A percentile compares a stretch with the other conserved stretches of the same genome.
Evolutionary conservation across 495 filamentous ascomycete species (phyloP).

Genomic region (Daldinia concentrica): DNA sequence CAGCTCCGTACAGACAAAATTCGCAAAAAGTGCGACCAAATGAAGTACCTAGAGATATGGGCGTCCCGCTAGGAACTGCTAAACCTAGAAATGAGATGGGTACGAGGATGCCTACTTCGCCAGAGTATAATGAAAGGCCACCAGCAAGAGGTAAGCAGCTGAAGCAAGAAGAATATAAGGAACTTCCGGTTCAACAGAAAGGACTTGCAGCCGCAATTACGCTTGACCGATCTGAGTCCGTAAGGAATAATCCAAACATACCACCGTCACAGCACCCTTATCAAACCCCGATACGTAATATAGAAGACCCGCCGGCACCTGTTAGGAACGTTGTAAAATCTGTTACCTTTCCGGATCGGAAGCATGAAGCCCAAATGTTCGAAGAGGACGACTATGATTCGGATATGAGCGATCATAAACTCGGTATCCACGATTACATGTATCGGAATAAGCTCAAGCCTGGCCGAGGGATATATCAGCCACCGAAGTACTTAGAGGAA

Average conservation of each 20-base stretch:
- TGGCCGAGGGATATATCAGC: constrained; percentile 56
- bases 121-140: constrained; percentile 34
- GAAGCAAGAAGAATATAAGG: constrained; percentile 35
- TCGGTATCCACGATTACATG: constrained; percentile 58
- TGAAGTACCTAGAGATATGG: constrained; percentile 10
- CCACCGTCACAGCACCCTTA: constrained; percentile 20
- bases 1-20: constrained; percentile 24
- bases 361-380: constrained; percentile 30
- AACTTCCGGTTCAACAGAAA: constrained; percentile 29
- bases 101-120: constrained; percentile 8
- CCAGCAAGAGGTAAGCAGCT: constrained; percentile 43
- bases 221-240: constrained; percentile 5
- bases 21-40: constrained; percentile 8
- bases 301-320: constrained; percentile 19
- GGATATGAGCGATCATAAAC: constrained; percentile 40
- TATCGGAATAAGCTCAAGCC: constrained; percentile 53
- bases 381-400: constrained; percentile 37
- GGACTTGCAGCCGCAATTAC: constrained; percentile 28
- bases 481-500: constrained; percentile 62
- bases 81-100: constrained; percentile 13
- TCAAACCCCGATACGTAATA: constrained; percentile 28
- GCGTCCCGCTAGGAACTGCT: not conserved
- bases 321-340: constrained; percentile 37
- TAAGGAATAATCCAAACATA: constrained; percentile 27
- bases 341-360: constrained; percentile 44